Percentiles rank a stretch among this genome's conserved stretches.
Evolutionary conservation across 2,329 filamentous ascomycete genomes (phyloP).

Genomic region (Colletotrichum sidae): DNA sequence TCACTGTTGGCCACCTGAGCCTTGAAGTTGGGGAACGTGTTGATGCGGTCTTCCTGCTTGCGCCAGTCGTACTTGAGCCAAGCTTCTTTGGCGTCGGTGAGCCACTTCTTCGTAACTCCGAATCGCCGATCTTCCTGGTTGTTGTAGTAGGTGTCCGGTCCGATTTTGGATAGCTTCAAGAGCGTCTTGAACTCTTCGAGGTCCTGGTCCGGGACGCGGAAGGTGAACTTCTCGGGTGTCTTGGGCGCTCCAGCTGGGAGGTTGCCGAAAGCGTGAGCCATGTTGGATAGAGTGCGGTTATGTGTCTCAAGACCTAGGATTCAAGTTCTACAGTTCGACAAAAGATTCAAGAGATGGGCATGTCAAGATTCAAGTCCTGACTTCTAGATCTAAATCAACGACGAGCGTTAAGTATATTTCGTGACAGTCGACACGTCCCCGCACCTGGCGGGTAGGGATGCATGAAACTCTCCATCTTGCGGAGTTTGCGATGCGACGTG

Average conservation of each 20-base stretch:
- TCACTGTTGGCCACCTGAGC: slow-evolving; percentile 51
- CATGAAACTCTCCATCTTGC: no score
- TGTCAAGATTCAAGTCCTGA: no score
- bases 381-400: no score
- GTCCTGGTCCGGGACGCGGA: slow-evolving; percentile 54
- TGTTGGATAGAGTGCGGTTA: not conserved
- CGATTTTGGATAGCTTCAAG: slow-evolving; percentile 59
- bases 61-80: slow-evolving; percentile 64
- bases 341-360: no score
- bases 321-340: no score
- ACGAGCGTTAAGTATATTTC: no score
- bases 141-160: slow-evolving; percentile 61
- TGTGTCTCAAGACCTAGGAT: no score
- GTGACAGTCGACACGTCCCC: no score
- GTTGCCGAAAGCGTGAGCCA: slow-evolving; percentile 25
- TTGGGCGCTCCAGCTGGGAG: slow-evolving; percentile 13
- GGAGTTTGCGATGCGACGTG: no score
- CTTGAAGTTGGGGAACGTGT: slow-evolving; percentile 62
- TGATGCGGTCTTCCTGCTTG: slow-evolving; percentile 50
- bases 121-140: slow-evolving; percentile 52
- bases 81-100: slow-evolving; percentile 51
- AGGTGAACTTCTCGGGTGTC: slow-evolving; percentile 48
- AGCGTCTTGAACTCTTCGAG: slow-evolving; percentile 59
- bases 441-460: no score
- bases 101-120: slow-evolving; percentile 60